Conservation (phyloP, 352 stramenopile genomes). For the Phytopythium ostracodes region DNA sequence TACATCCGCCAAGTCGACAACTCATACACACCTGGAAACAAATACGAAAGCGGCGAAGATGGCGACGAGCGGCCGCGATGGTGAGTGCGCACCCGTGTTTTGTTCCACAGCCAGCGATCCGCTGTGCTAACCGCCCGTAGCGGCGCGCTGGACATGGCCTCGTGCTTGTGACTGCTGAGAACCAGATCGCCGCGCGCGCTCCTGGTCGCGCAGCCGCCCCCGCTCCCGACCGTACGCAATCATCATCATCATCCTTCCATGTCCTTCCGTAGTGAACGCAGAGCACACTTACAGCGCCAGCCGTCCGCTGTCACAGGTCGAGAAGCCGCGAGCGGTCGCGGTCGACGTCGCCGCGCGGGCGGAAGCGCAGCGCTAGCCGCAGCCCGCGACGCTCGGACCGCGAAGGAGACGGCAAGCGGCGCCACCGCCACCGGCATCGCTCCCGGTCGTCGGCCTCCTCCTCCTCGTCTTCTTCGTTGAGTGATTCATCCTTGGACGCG, state of each 20-base stretch:
- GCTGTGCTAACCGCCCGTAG: slow-evolving; percentile 2
- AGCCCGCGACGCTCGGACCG: not conserved
- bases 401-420: not conserved
- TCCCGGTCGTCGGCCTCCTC: slow-evolving; percentile 10
- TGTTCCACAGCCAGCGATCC: not conserved
- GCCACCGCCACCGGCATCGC: not conserved
- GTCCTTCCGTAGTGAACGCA: no score
- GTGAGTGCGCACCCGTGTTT: not conserved
- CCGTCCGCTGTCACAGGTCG: not conserved
- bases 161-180: not conserved
- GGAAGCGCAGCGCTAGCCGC: not conserved
- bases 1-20: not conserved
- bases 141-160: not conserved
- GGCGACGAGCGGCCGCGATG: not conserved
- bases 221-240: not conserved
- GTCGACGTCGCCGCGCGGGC: not conserved
- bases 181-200: slow-evolving; percentile 4
- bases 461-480: slow-evolving; percentile 6
- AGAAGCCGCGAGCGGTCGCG: not conserved
- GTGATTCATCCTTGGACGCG: slow-evolving; percentile 7
- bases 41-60: not conserved
- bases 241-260: not conserved
- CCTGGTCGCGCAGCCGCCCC: slow-evolving; percentile 3
- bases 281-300: not conserved
- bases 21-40: no score